Evolutionary conservation across 352 stramenopile species (phyloP), one percentile per base, ranked within the genome.

Genomic region (Globisporangium acanthophoron): DNA sequence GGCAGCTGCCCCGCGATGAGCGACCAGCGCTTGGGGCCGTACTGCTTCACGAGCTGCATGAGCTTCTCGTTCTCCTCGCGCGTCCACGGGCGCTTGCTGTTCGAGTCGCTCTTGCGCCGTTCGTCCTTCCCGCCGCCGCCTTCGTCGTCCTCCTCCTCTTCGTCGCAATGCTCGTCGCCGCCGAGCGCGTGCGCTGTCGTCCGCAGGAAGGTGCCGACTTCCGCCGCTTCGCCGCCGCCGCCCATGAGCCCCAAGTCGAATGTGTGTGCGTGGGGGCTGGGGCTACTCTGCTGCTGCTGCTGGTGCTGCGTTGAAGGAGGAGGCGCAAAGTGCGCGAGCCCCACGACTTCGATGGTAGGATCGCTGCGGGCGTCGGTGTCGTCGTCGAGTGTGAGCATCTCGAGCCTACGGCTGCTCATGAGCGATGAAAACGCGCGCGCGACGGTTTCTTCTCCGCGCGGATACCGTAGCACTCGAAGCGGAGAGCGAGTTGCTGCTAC

Each of bases 61-160:
- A 97, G 73, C 58, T 94, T 89, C 27, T 90, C 83, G 52, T 97
- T 94, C 73, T 97, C 87, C 64, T 95, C 85, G 18, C 83, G 70
- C 5, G 85, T 92, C 85, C 85, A 95, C 2, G 83, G 81, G 1
- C 84, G 83, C 49, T 95, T 95, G 66, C 85, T 92, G 67, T 90
- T 95, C 5, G 82, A 83, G 55, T 95, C 84, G 15, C 74, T 74
- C 61, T 89, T 90, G 35, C 74, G 72, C 5, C 78, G 65, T 4
- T 65, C 54, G 5, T 48, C 64, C 56, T 79, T 73, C 0, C 54
- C 54, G 44, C 64, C 59, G 46, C 59, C 79, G n/a, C 69, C 69
- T 49, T 85, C 81, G 1, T 90, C 80, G 9, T 90, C 80, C 24
- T 92, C 80, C 5, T 92, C 79, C 12, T 90, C 80, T 52, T 92